Conservation (phyloP, 2,329 filamentous ascomycete genomes). For the Monilinia aucupariae region DNA sequence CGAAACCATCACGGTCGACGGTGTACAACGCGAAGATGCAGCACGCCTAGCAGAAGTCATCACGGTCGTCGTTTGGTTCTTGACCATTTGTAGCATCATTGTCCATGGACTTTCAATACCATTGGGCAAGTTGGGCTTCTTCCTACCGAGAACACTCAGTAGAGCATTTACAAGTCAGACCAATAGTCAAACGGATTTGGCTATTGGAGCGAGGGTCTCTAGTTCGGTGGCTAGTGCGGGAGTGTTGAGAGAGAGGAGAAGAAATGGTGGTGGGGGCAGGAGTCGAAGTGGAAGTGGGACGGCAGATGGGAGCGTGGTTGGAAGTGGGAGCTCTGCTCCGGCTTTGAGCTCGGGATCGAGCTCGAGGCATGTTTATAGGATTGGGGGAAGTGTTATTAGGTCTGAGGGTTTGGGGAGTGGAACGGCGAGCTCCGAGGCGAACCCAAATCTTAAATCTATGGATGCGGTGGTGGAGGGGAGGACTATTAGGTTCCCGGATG, state of each 20-base stretch:
- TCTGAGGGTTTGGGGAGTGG: neutral
- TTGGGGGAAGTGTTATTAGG: constrained; percentile 37
- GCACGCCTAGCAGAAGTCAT: constrained; percentile 59
- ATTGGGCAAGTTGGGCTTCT: constrained; percentile 56
- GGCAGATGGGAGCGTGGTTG: neutral
- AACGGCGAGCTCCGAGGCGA: neutral
- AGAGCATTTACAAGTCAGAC: constrained; percentile 29
- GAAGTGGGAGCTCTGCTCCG: neutral
- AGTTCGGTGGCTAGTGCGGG: neutral
- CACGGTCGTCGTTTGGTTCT: constrained; percentile 76
- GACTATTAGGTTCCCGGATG: constrained; percentile 44
- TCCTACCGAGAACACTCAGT: constrained; percentile 60
- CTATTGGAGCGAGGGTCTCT: neutral
- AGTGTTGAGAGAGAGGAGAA: neutral
- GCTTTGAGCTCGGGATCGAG: constrained; percentile 10
- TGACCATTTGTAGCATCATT: constrained; percentile 76
- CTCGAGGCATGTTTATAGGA: constrained; percentile 36
- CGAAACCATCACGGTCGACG: constrained; percentile 50
- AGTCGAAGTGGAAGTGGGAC: neutral
- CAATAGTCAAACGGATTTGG: constrained; percentile 16
- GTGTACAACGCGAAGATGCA: constrained; percentile 59
- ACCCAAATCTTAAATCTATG: neutral
- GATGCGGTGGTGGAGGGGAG: constrained; percentile 26
- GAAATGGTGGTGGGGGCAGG: neutral
- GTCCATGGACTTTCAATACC: constrained; percentile 82